Evolutionary conservation across 345 rosid species (phyloP).

Genomic region (Bretschneidera sinensis): DNA sequence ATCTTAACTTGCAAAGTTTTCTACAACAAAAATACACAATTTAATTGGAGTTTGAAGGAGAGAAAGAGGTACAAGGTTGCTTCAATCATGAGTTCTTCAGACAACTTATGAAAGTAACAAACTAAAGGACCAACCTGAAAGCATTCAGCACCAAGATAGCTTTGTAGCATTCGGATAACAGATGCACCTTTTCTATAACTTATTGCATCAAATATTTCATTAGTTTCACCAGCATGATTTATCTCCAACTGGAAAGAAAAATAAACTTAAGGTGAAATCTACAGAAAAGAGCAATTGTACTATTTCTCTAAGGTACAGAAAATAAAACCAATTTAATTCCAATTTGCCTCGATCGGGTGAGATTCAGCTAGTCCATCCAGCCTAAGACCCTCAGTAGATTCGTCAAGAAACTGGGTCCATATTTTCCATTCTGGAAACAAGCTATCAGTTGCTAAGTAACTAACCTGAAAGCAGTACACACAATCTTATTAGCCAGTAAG

Average conservation of each 20-base stretch:
- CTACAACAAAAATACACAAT: neutral
- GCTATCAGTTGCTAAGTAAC: slow-evolving; percentile 89
- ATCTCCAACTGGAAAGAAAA: slow-evolving; percentile 59
- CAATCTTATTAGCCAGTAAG: too few relatives aligned
- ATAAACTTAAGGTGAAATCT: slow-evolving; percentile 3
- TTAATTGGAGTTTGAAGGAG: neutral
- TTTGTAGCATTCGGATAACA: slow-evolving; percentile 92
- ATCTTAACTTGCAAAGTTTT: too few relatives aligned
- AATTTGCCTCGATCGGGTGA: slow-evolving; percentile 93
- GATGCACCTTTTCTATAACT: slow-evolving; percentile 95
- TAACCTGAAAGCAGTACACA: slow-evolving; percentile 54
- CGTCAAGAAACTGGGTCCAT: slow-evolving; percentile 98
- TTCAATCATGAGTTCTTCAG: too few relatives aligned
- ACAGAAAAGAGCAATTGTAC: neutral
- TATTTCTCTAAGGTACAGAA: too few relatives aligned
- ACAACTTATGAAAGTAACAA: neutral
- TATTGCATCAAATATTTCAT: slow-evolving; percentile 94
- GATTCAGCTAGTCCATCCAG: slow-evolving; percentile 94
- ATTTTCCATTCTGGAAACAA: slow-evolving; percentile 96
- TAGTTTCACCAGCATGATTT: slow-evolving; percentile 83
- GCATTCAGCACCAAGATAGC: slow-evolving; percentile 85
- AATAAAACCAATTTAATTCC: too few relatives aligned
- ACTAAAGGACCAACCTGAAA: slow-evolving; percentile 68
- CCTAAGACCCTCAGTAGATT: slow-evolving; percentile 77
- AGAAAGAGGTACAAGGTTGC: too few relatives aligned